Evolutionary conservation across 2,329 filamentous ascomycete species (phyloP), one percentile per base, ranked within the genome.

Genomic region (Arthrobotrys megalospora): DNA sequence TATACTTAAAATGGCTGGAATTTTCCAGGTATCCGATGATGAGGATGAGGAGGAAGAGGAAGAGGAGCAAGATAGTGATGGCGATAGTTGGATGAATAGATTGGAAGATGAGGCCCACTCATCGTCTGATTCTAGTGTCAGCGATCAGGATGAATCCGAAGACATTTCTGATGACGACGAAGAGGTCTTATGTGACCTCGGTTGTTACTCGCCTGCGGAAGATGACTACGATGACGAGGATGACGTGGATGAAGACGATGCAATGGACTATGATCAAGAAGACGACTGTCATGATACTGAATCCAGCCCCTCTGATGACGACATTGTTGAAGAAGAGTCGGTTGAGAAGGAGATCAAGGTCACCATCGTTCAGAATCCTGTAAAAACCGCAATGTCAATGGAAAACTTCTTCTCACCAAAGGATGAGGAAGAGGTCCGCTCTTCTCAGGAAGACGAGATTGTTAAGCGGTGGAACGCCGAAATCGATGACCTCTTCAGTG

Each of bases 381-480:
- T 78, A 28, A 78, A 78, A 62, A 78, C 55, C 19, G 75, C 75
- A 14, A 78, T 78, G 75, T 78, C 75, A 12, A 78, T 78, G 75
- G 75, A 78, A 14, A 78, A 78, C 34, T 78, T 78, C 47, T 78
- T 78, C 67, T 78, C 75, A 16, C 75, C 75, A 32, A 78, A 78
- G 24, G 75, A 78, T 19, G 16, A 48, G 10, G 43, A 34, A 8
- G 36, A 72, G 4, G 53, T 55, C 8, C 38, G 52, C 19, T 32
- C 36, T 1, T 48, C 52, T 21, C 63, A 72, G 2, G 45, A 64
- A 16, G 72, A 70, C 7, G 32, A 47, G 6, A 48, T 43, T 24
- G 52, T 64, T 14, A 58, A 43, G 11, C 45, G 36, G 24, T 69
- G 53, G 19, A 52, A 58, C 12, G 34, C 68, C 32, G 50, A 60